phyloP scores from a whole-genome alignment of 169 alveolate species.

The Plasmodium blacklocki region DNA sequence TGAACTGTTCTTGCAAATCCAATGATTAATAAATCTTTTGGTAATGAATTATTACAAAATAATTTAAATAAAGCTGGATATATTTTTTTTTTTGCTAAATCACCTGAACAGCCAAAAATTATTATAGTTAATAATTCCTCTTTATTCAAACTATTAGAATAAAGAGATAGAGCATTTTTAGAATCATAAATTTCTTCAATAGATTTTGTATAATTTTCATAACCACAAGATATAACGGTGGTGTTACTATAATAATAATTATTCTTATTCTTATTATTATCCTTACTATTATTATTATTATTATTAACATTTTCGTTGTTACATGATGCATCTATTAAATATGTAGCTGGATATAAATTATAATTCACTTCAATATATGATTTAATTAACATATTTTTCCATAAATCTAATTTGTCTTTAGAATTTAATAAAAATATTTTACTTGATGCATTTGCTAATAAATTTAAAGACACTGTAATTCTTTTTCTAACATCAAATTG shows the following conservation, averaged over 20 bases:
- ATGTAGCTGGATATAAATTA: conserved; percentile 48
- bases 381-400: conserved; percentile 76
- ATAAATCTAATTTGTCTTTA: conserved; percentile 76
- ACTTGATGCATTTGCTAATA: conserved; percentile 77
- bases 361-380: conserved; percentile 43
- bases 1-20: conserved; percentile 75
- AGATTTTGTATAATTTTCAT: conserved; percentile 40
- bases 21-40: conserved; percentile 78
- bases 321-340: conserved; percentile 22
- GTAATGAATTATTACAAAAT: conserved; percentile 82
- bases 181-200: conserved; percentile 69
- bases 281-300: too few relatives aligned
- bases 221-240: conserved; percentile 59
- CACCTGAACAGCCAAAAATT: conserved; percentile 84
- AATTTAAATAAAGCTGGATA: conserved; percentile 83
- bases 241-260: conserved; percentile 7
- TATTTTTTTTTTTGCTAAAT: conserved; percentile 82
- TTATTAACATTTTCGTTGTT: too few relatives aligned
- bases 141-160: conserved; percentile 15
- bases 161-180: conserved; percentile 32
- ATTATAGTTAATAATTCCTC: conserved; percentile 72
- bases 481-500: conserved; percentile 80
- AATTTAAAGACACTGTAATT: conserved; percentile 78
- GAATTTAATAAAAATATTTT: conserved; percentile 78
- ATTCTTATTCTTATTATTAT: too few relatives aligned